These are phyloP conservation scores for Croton laevigatus DNA, from an alignment of 441 rosid species.

Conservation along the genomic window DNA sequence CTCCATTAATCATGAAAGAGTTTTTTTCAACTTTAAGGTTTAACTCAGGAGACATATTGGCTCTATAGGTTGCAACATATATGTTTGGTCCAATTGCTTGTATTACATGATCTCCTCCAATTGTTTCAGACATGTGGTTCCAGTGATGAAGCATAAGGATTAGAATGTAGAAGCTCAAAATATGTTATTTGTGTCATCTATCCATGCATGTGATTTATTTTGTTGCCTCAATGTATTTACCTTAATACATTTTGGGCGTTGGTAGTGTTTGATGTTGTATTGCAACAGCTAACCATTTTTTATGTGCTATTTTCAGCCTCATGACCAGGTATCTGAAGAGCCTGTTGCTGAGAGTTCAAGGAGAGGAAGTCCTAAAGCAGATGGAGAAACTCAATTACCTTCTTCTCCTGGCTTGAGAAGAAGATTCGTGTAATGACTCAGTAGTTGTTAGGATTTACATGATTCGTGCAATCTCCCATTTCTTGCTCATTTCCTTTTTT, in stretches of 20 bases:
- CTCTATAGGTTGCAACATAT: not conserved
- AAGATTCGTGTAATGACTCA: constrained; percentile 49
- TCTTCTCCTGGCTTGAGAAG: constrained; percentile 65
- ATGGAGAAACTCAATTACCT: constrained; percentile 35
- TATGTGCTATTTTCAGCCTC: constrained; percentile 31
- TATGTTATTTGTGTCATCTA: not conserved
- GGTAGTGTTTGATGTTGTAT: not conserved
- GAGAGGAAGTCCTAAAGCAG: constrained; percentile 33
- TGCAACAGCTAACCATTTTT: constrained; percentile 10
- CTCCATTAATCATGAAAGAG: not conserved
- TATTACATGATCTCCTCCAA: not conserved
- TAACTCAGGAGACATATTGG: not conserved
- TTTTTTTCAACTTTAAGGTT: no score
- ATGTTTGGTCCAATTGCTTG: not conserved
- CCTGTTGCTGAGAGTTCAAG: constrained; percentile 28
- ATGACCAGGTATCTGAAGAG: constrained; percentile 33
- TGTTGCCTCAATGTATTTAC: not conserved
- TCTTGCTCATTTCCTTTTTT: not conserved
- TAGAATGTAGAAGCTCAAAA: not conserved
- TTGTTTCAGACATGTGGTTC: not conserved
- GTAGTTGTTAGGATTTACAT: not conserved
- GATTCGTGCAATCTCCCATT: constrained; percentile 16
- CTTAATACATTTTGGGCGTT: not conserved
- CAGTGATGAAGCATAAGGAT: not conserved
- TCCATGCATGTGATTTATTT: not conserved